Conservation (phyloP, 768 basidiomycete species). For the Cubamyces lactineus region DNA sequence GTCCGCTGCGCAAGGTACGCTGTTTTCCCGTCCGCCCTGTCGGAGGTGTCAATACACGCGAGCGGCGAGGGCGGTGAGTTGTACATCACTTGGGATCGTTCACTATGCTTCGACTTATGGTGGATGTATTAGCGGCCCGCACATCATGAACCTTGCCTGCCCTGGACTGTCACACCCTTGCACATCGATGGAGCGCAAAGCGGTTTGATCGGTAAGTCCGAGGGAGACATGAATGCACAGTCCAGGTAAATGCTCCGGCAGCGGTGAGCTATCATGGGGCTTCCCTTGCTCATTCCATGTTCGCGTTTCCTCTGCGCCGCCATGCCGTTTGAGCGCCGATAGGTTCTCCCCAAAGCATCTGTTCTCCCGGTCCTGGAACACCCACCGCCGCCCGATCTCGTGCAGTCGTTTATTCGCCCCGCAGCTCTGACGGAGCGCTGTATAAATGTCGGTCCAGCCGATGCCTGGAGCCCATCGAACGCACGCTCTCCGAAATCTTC, state of each 20-base stretch:
- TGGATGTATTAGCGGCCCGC: not conserved
- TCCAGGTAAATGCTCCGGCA: not conserved
- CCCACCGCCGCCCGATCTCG: not conserved
- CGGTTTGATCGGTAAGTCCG: not conserved
- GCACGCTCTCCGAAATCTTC: not conserved
- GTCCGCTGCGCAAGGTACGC: too few relatives aligned
- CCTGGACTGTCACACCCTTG: constrained; percentile 1
- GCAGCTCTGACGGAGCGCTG: not conserved
- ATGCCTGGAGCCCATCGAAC: not conserved
- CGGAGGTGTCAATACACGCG: too few relatives aligned
- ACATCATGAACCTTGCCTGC: not conserved
- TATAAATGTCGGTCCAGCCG: not conserved
- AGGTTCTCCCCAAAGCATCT: not conserved
- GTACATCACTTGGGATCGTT: not conserved
- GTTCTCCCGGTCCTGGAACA: not conserved
- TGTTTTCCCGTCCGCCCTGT: too few relatives aligned
- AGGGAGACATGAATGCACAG: not conserved
- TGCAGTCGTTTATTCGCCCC: not conserved
- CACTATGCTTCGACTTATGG: not conserved
- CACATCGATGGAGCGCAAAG: not conserved
- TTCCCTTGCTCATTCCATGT: not conserved
- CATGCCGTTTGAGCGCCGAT: constrained; percentile 6
- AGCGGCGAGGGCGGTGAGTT: not conserved
- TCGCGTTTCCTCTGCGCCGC: not conserved
- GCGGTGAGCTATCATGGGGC: constrained; percentile 6